Percentiles rank a stretch among this genome's conserved stretches.
These are phyloP conservation scores for Solanum chmielewskii DNA, from an alignment of 257 asterid species.

Conservation along the genomic window DNA sequence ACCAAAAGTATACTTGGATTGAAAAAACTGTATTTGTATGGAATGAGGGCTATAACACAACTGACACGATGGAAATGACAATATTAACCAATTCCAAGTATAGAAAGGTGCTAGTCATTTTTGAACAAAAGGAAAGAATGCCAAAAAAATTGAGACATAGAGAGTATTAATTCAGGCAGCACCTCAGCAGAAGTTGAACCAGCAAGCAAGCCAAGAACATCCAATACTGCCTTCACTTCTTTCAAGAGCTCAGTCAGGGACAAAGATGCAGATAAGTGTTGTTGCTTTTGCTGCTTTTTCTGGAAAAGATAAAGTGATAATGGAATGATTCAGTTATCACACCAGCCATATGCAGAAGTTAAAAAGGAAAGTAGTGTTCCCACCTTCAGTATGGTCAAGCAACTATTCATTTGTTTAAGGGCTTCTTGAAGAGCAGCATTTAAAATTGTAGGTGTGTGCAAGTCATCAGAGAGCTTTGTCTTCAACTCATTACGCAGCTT, in stretches of 20 bases:
- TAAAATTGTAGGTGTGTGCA: slow-evolving; percentile 64
- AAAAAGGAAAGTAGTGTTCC: not conserved
- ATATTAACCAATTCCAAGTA: not conserved
- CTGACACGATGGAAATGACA: not conserved
- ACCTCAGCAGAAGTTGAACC: slow-evolving; percentile 30
- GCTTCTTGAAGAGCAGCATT: slow-evolving; percentile 59
- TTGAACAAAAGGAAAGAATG: not conserved
- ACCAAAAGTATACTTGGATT: not conserved
- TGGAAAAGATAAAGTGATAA: not conserved
- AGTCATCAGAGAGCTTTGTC: slow-evolving; percentile 61
- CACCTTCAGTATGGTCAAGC: slow-evolving; percentile 49
- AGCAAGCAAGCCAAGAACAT: slow-evolving; percentile 28
- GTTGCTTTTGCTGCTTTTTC: slow-evolving; percentile 26
- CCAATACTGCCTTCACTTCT: slow-evolving; percentile 23
- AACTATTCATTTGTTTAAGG: slow-evolving; percentile 42
- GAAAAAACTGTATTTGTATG: not conserved
- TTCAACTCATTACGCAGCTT: slow-evolving; percentile 54
- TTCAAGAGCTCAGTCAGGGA: slow-evolving; percentile 22
- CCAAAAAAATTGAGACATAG: not conserved
- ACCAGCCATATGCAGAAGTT: not conserved
- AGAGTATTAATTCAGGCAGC: not conserved
- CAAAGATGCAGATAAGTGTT: slow-evolving; percentile 4
- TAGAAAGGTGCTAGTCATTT: not conserved
- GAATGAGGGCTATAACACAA: not conserved
- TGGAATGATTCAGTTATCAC: not conserved